phyloP scores from a whole-genome alignment of 2,329 filamentous ascomycete species.

The Pseudohalonectria lignicola region DNA sequence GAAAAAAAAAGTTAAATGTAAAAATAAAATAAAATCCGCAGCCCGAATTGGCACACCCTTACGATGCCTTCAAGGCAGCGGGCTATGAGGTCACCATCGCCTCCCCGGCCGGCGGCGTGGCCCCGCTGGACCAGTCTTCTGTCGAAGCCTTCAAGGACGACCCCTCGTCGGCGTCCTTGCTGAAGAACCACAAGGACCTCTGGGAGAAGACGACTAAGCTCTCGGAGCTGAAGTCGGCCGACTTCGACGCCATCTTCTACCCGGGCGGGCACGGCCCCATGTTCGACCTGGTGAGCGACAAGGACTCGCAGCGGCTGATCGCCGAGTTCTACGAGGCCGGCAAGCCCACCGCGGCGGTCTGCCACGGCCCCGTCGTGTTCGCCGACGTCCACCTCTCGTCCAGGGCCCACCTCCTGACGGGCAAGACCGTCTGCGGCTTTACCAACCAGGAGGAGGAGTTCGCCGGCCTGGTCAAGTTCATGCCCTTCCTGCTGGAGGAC shows the following conservation, averaged over 20 bases:
- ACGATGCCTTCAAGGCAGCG: conserved; percentile 39
- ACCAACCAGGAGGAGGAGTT: conserved; percentile 44
- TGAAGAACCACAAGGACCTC: conserved; percentile 40
- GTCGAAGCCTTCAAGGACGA: conserved; percentile 45
- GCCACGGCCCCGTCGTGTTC: conserved; percentile 57
- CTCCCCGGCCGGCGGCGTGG: conserved; percentile 50
- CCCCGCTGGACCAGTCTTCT: conserved; percentile 49
- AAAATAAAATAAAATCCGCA: conserved; percentile 10
- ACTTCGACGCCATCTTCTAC: conserved; percentile 12
- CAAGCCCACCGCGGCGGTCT: conserved; percentile 56
- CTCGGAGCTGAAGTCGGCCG: conserved; percentile 24
- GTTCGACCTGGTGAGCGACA: conserved; percentile 52
- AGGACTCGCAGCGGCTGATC: conserved; percentile 46
- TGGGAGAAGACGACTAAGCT: conserved; percentile 56
- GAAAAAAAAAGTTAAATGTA: background rate
- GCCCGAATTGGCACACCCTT: conserved; percentile 56
- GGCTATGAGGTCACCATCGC: conserved; percentile 45
- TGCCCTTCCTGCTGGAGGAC: conserved; percentile 53
- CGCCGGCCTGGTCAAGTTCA: conserved; percentile 22
- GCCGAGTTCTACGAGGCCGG: conserved; percentile 48
- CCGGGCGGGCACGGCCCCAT: conserved; percentile 51
- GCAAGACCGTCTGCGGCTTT: conserved; percentile 48
- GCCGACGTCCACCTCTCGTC: conserved; percentile 40
- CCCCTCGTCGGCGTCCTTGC: conserved; percentile 38
- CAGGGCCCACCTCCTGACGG: conserved; percentile 42